phyloP scores from a whole-genome alignment of 495 filamentous ascomycete species.

The Xylaria longipes region DNA sequence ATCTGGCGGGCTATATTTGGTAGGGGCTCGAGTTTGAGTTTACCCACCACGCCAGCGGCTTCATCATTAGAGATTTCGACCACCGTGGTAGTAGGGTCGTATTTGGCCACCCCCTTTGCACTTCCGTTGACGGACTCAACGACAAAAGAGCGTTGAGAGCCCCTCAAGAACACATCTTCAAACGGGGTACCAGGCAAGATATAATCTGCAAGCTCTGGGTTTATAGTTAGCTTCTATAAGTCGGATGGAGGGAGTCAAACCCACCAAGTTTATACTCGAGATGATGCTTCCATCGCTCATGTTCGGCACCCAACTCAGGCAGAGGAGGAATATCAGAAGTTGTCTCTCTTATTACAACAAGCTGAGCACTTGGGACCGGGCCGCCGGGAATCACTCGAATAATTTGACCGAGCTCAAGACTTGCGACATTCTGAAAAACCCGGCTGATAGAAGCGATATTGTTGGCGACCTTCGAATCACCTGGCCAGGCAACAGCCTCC shows the following conservation, averaged over 20 bases:
- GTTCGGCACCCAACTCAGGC: conserved; percentile 45
- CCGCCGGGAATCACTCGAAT: conserved; percentile 36
- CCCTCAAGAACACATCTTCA: conserved; percentile 51
- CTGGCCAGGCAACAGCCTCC: conserved; percentile 40
- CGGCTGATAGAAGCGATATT: conserved; percentile 41
- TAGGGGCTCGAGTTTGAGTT: conserved; percentile 56
- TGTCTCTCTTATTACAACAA: conserved; percentile 38
- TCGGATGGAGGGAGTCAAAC: conserved; percentile 25
- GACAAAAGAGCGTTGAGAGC: conserved; percentile 53
- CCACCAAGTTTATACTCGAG: conserved; percentile 62
- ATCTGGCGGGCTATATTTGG: conserved; percentile 70
- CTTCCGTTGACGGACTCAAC: conserved; percentile 55
- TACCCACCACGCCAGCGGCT: conserved; percentile 33
- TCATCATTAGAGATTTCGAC: conserved; percentile 43
- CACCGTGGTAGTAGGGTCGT: conserved; percentile 43
- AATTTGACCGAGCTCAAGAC: conserved; percentile 38
- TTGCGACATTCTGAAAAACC: conserved; percentile 34
- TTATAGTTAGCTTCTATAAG: conserved; percentile 23
- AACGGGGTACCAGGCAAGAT: conserved; percentile 57
- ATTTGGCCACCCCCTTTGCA: conserved; percentile 45
- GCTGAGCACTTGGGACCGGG: conserved; percentile 33
- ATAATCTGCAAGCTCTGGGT: conserved; percentile 50
- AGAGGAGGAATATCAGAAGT: conserved; percentile 30
- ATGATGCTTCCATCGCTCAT: conserved; percentile 68
- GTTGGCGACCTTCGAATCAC: conserved; percentile 41